These are phyloP conservation scores for Opeltia flavorubescens DNA, from an alignment of 495 filamentous ascomycete genomes.

Conservation along the genomic window DNA sequence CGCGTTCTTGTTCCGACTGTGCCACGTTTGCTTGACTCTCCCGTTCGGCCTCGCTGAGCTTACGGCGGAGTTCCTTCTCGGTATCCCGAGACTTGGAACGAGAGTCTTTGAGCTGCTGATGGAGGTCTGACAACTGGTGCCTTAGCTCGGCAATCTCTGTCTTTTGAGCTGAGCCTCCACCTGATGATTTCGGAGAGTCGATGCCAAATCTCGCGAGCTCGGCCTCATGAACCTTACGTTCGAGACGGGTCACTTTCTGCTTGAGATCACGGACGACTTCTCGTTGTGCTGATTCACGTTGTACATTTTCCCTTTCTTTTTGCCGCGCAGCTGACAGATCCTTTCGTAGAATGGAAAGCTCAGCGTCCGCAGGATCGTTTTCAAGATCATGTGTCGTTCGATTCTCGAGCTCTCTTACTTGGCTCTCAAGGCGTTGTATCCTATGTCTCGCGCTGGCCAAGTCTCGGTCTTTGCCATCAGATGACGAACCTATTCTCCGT, in stretches of 20 bases:
- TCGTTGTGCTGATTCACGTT: conserved; percentile 49
- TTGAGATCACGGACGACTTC: conserved; percentile 37
- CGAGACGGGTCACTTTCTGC: conserved; percentile 39
- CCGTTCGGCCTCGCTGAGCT: conserved; percentile 13
- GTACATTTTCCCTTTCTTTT: conserved; percentile 46
- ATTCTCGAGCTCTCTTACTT: conserved; percentile 42
- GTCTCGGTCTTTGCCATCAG: conserved; percentile 35
- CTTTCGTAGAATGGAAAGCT: conserved; percentile 42
- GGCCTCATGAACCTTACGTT: conserved; percentile 40
- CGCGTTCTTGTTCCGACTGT: conserved; percentile 17
- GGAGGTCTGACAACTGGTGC: conserved; percentile 46
- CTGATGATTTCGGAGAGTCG: conserved; percentile 30
- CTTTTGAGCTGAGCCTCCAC: conserved; percentile 37
- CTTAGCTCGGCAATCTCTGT: conserved; percentile 48
- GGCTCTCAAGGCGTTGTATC: conserved; percentile 43
- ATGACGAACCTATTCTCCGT: conserved; percentile 25
- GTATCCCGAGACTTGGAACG: conserved; percentile 34
- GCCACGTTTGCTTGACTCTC: conserved; percentile 11
- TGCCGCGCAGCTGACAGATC: conserved; percentile 48
- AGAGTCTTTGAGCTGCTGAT: conserved; percentile 43
- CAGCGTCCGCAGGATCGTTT: conserved; percentile 28
- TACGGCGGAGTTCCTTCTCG: conserved; percentile 24
- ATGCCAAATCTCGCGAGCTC: conserved; percentile 34
- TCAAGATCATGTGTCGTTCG: conserved; percentile 22
- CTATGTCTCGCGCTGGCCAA: conserved; percentile 35